Conservation (phyloP, 106 monocot genomes). For the Hemerocallis citrina region DNA sequence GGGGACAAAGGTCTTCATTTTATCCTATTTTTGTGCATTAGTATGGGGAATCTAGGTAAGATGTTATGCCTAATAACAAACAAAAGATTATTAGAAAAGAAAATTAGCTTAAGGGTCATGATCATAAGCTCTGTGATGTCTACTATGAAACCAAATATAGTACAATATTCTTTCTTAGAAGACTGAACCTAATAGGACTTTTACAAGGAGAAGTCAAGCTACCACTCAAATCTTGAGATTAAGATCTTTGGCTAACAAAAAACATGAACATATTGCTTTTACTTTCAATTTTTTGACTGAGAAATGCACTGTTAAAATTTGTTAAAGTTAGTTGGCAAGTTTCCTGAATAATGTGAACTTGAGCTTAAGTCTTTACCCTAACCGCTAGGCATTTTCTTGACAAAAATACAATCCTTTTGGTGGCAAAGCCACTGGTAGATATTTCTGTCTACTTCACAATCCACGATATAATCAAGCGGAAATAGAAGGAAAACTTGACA, state of each 20-base stretch:
- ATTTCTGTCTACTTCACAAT: background rate
- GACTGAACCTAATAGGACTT: background rate
- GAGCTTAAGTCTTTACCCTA: background rate
- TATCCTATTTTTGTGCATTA: too few species aligned
- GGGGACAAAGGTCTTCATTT: too few species aligned
- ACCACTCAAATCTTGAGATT: background rate
- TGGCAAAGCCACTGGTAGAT: background rate
- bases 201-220: background rate
- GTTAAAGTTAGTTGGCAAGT: background rate
- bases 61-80: background rate
- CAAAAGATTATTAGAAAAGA: background rate
- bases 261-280: background rate
- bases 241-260: background rate
- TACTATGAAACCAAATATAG: background rate
- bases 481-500: background rate
- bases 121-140: background rate
- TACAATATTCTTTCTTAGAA: background rate
- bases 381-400: background rate
- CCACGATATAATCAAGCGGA: background rate
- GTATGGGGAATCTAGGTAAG: too few species aligned
- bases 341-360: background rate
- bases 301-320: background rate
- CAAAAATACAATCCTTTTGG: background rate
- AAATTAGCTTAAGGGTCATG: background rate
- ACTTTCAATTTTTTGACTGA: background rate